Percentiles rank a stretch among this genome's conserved stretches.
phyloP scores from a whole-genome alignment of 345 rosid species.

The Physaria fendleri region DNA sequence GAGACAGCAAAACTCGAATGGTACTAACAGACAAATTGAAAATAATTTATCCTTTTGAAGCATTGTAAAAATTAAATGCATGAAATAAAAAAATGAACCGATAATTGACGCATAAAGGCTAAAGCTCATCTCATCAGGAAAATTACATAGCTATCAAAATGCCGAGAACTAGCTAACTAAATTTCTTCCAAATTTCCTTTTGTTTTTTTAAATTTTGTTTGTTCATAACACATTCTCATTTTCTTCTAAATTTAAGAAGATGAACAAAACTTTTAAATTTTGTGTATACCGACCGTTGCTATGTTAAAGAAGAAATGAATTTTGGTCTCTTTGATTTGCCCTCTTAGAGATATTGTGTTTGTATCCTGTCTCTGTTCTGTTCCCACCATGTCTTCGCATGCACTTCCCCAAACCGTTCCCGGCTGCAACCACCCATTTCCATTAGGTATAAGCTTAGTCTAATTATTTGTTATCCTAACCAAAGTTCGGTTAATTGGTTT shows the following conservation, averaged over 20 bases:
- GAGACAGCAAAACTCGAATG: too few relatives aligned
- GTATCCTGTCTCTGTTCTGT: constrained; percentile 95
- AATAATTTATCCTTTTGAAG: not conserved
- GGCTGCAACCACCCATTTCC: constrained; percentile 44
- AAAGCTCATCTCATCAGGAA: constrained; percentile 13
- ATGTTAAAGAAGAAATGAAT: constrained; percentile 21
- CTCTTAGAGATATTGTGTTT: constrained; percentile 76
- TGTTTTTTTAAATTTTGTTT: too few relatives aligned
- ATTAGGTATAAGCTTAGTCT: too few relatives aligned
- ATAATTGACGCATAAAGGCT: constrained; percentile 12
- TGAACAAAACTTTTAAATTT: constrained; percentile 10
- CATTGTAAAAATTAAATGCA: not conserved
- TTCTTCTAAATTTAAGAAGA: constrained; percentile 7
- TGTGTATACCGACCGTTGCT: constrained; percentile 23
- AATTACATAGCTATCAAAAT: constrained; percentile 19
- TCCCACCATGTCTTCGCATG: constrained; percentile 98
- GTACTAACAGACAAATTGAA: not conserved
- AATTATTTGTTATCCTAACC: too few relatives aligned
- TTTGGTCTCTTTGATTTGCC: not conserved
- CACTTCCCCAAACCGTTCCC: constrained; percentile 87
- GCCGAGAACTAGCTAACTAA: constrained; percentile 18
- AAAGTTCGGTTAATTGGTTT: not conserved
- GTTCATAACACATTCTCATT: constrained; percentile 4
- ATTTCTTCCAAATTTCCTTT: not conserved
- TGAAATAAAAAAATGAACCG: constrained; percentile 9